Evolutionary conservation across 257 asterid species (phyloP).

Genomic region (Lycium barbarum): DNA sequence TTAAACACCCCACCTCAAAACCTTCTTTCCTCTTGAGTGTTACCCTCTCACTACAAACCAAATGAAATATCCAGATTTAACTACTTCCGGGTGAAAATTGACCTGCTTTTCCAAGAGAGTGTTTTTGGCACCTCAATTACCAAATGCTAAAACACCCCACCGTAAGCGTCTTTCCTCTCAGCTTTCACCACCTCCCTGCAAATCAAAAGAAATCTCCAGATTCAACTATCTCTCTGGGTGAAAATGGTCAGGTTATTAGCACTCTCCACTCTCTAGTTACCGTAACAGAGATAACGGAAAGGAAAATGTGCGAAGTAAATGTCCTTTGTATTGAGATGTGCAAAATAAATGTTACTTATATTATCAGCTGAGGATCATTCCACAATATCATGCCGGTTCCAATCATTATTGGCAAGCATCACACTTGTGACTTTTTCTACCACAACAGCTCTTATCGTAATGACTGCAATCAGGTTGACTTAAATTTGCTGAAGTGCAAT

Average conservation of each 20-base stretch:
- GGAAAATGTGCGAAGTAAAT: neutral
- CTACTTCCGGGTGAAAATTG: neutral
- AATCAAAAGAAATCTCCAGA: too few species aligned
- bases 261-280: neutral
- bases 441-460: neutral
- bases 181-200: too few species aligned
- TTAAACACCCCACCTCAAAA: neutral
- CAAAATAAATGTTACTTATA: neutral
- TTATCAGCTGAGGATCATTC: neutral
- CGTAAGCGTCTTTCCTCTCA: too few species aligned
- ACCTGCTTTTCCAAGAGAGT: neutral
- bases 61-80: slow-evolving; percentile 12
- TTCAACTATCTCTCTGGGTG: too few species aligned
- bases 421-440: neutral
- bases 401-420: neutral
- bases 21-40: neutral
- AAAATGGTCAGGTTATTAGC: neutral
- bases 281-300: neutral
- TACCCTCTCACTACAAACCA: neutral
- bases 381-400: neutral
- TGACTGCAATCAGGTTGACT: neutral
- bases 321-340: neutral
- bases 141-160: too few species aligned
- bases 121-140: too few species aligned
- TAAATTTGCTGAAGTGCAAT: neutral